Percentiles rank a stretch among this genome's conserved stretches.
phyloP scores from a whole-genome alignment of 306 rosid species.

The Rubus parviflorus region DNA sequence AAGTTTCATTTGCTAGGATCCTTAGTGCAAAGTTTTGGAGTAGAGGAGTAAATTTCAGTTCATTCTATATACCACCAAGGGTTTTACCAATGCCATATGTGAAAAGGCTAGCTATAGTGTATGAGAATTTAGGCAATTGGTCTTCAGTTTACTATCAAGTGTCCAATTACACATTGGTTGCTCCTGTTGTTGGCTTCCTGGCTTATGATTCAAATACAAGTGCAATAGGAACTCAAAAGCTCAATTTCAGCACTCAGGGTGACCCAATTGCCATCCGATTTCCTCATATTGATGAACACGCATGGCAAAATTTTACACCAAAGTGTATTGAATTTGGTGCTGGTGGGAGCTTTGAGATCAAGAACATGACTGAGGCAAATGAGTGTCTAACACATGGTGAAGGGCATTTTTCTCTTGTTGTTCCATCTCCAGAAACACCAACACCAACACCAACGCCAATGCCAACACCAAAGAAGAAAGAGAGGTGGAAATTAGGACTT shows the following conservation, averaged over 20 bases:
- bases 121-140: constrained; percentile 76
- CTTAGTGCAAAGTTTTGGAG: constrained; percentile 45
- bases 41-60: constrained; percentile 53
- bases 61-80: constrained; percentile 53
- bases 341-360: constrained; percentile 46
- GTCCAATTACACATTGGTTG: constrained; percentile 58
- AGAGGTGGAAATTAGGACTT: constrained; percentile 35
- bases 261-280: constrained; percentile 55
- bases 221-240: constrained; percentile 23
- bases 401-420: constrained; percentile 67
- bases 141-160: constrained; percentile 60
- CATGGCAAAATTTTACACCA: constrained; percentile 34
- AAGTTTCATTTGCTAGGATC: constrained; percentile 50
- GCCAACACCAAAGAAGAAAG: background rate
- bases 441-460: background rate
- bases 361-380: constrained; percentile 42
- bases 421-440: constrained; percentile 27
- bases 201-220: constrained; percentile 47
- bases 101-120: constrained; percentile 56
- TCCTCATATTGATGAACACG: constrained; percentile 11
- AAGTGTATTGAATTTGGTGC: constrained; percentile 55
- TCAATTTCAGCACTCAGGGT: constrained; percentile 35
- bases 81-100: constrained; percentile 41
- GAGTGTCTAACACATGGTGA: constrained; percentile 40
- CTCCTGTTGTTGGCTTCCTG: constrained; percentile 71